Evolutionary conservation across 129 eudicot species (phyloP).

Genomic region (Solidago caesia): DNA sequence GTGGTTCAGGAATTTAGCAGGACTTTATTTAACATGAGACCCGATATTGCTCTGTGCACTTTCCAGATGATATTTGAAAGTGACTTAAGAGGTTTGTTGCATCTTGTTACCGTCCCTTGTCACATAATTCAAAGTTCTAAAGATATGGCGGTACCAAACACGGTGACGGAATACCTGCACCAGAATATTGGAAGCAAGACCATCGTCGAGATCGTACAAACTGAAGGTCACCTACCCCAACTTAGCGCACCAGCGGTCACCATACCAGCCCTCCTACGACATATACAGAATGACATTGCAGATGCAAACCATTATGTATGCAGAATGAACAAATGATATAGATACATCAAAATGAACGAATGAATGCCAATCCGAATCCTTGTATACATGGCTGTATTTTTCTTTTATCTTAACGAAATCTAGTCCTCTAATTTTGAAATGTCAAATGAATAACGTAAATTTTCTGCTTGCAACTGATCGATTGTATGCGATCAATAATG

Average conservation of each 20-base stretch:
- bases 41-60: slow-evolving; percentile 41
- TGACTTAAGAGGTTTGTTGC: slow-evolving; percentile 40
- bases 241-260: slow-evolving; percentile 29
- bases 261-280: slow-evolving; percentile 9
- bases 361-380: neutral
- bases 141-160: slow-evolving; percentile 40
- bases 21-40: slow-evolving; percentile 54
- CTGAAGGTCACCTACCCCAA: slow-evolving; percentile 48
- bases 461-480: too few relatives aligned
- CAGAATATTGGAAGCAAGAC: slow-evolving; percentile 31
- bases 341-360: neutral
- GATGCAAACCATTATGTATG: neutral
- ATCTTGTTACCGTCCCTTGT: slow-evolving; percentile 34
- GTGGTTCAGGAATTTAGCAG: slow-evolving; percentile 49
- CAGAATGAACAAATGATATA: neutral
- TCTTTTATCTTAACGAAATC: too few relatives aligned
- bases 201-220: slow-evolving; percentile 32
- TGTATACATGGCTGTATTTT: neutral
- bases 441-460: too few relatives aligned
- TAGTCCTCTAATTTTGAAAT: too few relatives aligned
- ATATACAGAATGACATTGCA: neutral
- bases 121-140: slow-evolving; percentile 40
- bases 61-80: slow-evolving; percentile 37
- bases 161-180: slow-evolving; percentile 33
- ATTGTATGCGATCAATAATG: too few relatives aligned